Conservation (phyloP, 768 basidiomycete genomes). For the Xerocomus spinulosus region DNA sequence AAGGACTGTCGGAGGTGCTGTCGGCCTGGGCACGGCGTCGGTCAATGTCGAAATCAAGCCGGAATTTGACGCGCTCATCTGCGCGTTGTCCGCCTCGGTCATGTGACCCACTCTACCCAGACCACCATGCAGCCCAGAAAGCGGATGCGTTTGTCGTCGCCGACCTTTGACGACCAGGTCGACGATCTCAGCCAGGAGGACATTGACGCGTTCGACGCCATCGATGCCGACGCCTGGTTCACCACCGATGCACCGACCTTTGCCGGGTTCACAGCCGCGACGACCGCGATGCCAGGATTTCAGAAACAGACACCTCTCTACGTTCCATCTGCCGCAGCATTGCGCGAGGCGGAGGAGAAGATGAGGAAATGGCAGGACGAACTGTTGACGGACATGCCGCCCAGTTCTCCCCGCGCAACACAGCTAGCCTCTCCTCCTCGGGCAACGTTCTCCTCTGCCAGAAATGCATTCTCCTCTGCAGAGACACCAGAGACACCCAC, state of each 20-base stretch:
- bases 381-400: too few species aligned
- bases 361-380: slow-evolving; percentile 47
- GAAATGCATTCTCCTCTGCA: slow-evolving; percentile 31
- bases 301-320: slow-evolving; percentile 31
- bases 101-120: slow-evolving; percentile 17
- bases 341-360: slow-evolving; percentile 51
- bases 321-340: slow-evolving; percentile 51
- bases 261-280: slow-evolving; percentile 38
- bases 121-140: slow-evolving; percentile 40
- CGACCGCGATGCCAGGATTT: slow-evolving; percentile 17
- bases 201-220: slow-evolving; percentile 48
- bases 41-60: slow-evolving; percentile 11
- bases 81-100: background rate
- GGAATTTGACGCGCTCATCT: background rate
- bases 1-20: slow-evolving; percentile 17
- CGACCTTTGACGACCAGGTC: slow-evolving; percentile 55
- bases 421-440: slow-evolving; percentile 19
- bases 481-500: slow-evolving; percentile 37
- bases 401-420: slow-evolving; percentile 10
- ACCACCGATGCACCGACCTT: slow-evolving; percentile 29
- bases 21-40: slow-evolving; percentile 18
- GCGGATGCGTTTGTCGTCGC: slow-evolving; percentile 60
- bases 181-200: slow-evolving; percentile 52
- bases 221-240: slow-evolving; percentile 55
- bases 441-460: slow-evolving; percentile 35